phyloP scores from a whole-genome alignment of 2,329 filamentous ascomycete species.

The Rutstroemia sp. region DNA sequence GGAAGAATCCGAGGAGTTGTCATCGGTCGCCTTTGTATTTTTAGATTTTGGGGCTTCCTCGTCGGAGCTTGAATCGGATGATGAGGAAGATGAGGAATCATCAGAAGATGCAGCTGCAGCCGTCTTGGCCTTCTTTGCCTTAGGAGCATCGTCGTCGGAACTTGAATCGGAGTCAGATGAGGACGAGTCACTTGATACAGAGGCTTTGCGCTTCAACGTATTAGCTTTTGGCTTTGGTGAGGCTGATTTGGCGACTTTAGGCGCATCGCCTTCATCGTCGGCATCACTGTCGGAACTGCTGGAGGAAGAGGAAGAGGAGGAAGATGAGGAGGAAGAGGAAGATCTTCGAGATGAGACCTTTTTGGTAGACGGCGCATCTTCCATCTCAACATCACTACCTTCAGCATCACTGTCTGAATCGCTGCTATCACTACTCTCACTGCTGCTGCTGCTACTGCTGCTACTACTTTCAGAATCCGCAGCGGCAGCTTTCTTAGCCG shows the following conservation, averaged over 20 bases:
- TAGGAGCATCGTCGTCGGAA: slow-evolving; percentile 16
- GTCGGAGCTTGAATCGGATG: slow-evolving; percentile 26
- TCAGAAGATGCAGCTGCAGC: slow-evolving; percentile 11
- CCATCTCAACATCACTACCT: slow-evolving; percentile 32
- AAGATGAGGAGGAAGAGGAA: slow-evolving; percentile 32
- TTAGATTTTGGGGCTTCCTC: slow-evolving; percentile 35
- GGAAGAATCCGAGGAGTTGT: slow-evolving; percentile 23
- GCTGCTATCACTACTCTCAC: slow-evolving; percentile 29
- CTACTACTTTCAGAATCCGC: slow-evolving; percentile 27
- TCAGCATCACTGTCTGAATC: slow-evolving; percentile 23
- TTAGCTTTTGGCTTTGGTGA: slow-evolving; percentile 31
- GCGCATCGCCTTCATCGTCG: slow-evolving; percentile 39
- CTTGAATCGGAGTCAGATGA: slow-evolving; percentile 30
- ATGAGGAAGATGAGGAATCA: slow-evolving; percentile 17
- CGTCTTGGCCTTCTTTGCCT: slow-evolving; percentile 12
- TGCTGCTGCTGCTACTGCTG: slow-evolving; percentile 12
- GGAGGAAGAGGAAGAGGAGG: slow-evolving; percentile 33
- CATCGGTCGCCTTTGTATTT: slow-evolving; percentile 41
- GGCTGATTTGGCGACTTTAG: slow-evolving; percentile 20
- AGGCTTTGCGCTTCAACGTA: slow-evolving; percentile 49
- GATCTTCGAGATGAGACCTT: slow-evolving; percentile 27
- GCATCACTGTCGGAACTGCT: slow-evolving; percentile 42
- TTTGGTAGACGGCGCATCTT: slow-evolving; percentile 26
- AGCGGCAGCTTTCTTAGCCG: slow-evolving; percentile 15
- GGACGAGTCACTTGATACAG: slow-evolving; percentile 19